phyloP scores from a whole-genome alignment of 2,329 filamentous ascomycete genomes.

The Alternaria sp. region DNA sequence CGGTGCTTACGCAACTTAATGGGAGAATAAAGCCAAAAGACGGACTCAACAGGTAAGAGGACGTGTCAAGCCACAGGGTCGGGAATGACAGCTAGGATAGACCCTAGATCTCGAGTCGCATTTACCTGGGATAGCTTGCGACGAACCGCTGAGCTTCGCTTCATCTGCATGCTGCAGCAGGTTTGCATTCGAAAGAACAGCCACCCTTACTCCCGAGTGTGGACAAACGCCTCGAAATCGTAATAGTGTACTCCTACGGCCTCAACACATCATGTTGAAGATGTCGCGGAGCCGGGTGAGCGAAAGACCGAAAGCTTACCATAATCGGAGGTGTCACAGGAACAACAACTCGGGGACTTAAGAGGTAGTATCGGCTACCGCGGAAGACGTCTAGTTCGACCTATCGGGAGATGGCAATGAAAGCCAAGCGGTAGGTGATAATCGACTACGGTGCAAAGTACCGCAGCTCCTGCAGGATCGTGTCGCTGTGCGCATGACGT shows the following conservation, averaged over 20 bases:
- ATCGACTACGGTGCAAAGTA: conserved; percentile 1
- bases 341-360: conserved; percentile 7
- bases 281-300: conserved; percentile 18
- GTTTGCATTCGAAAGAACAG: conserved; percentile 2
- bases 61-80: conserved; percentile 1
- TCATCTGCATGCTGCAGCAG: conserved; percentile 2
- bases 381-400: conserved; percentile 3
- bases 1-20: neutral
- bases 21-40: neutral
- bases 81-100: neutral
- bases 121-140: conserved; percentile 9
- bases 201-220: conserved; percentile 6
- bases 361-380: conserved; percentile 8
- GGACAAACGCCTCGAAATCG: neutral
- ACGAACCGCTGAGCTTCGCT: neutral
- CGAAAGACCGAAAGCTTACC: conserved; percentile 18
- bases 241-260: neutral
- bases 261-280: neutral
- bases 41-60: neutral
- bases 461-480: neutral
- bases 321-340: conserved; percentile 16
- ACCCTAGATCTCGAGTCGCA: conserved; percentile 7
- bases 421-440: conserved; percentile 3
- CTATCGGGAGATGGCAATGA: conserved; percentile 10
- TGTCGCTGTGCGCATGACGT: neutral